Evolutionary conservation across 352 stramenopile genomes (phyloP), one percentile per base, ranked within the genome.

Genomic region (Phytophthora pisi): DNA sequence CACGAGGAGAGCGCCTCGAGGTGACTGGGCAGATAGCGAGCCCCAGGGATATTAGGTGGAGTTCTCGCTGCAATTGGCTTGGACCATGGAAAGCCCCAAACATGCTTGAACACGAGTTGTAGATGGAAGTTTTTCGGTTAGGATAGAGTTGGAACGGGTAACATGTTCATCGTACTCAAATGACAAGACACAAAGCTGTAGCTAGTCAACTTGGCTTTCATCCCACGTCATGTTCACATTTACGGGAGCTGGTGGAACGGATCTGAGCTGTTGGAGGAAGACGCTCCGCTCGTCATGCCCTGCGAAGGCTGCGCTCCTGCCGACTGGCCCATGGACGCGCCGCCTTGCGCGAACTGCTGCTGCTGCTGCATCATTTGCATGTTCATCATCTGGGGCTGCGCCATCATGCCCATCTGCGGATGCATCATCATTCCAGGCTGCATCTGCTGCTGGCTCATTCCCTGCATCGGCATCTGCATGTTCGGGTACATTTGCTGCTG

Each of bases 71-170:
- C 79, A 87, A 86, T 88, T 87, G 71, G 72, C 75, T 77, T 70
- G 82, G 74, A 84, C 82, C 80, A 91, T 91, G 82, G 87, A 89
- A 91, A 68, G 78, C 82, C 86, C 76, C 75, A 54, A 59, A 90
- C 72, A 90, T 81, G 47, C 56, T 61, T 59, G 0, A 5, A 45
- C 28, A 34, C 9, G 28, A 36, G 16, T 50, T 59, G 40, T 9
- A 30, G 34, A 13, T 30, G 30, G 31, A 23, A 20, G 20, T 20
- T 20, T 20, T 20, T 20, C 20, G 31, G 34, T 0, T 40, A 40
- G 9, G 34, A 40, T 20, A 45, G 2, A 49, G n/a, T 49, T 9
- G 42, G 42, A 49, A 26, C n/a, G n/a, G n/a, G 7, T 16, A 24
- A 50, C 43, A 26, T 50, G 43, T 15, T 50, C 7, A 46, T 46